Evolutionary conservation across 805 yeast species (phyloP).

Genomic region (Zygosaccharomyces lentus): DNA sequence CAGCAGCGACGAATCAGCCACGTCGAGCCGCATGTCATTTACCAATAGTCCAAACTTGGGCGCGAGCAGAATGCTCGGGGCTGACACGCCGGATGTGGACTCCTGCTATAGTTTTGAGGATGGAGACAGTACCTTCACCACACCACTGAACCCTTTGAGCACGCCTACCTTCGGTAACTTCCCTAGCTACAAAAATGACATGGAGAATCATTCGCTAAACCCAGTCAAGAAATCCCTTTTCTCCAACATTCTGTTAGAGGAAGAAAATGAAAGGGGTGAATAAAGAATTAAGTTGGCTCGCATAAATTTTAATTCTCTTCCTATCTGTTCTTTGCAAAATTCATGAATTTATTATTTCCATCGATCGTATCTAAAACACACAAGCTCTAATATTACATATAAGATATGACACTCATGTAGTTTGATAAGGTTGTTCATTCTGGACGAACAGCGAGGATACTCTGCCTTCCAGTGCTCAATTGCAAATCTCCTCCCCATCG

Average conservation of each 20-base stretch:
- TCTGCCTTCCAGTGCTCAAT: conserved; percentile 24
- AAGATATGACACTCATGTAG: neutral
- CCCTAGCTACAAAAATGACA: neutral
- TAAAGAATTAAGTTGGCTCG: neutral
- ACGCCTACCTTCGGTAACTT: conserved; percentile 5
- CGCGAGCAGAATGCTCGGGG: conserved; percentile 17
- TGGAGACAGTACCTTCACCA: conserved; percentile 15
- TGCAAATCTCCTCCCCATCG: conserved; percentile 43
- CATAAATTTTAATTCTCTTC: neutral
- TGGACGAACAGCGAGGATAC: conserved; percentile 9
- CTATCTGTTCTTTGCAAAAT: neutral
- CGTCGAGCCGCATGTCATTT: conserved; percentile 12
- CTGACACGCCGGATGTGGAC: conserved; percentile 20
- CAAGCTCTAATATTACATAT: neutral
- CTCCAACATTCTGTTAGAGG: conserved; percentile 17
- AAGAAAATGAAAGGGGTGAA: conserved; percentile 13
- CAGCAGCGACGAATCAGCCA: conserved; percentile 16
- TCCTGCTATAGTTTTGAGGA: conserved; percentile 23
- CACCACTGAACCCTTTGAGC: conserved; percentile 7
- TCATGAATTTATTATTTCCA: conserved; percentile 1
- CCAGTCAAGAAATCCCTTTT: conserved; percentile 19
- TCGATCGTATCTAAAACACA: neutral
- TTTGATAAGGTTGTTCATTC: conserved; percentile 3
- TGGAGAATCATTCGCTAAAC: conserved; percentile 9
- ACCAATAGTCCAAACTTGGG: conserved; percentile 22